A percentile compares a stretch with the other conserved stretches of the same genome.
Conservation (phyloP, 2,329 filamentous ascomycete genomes). For the Cercospora sesami region DNA sequence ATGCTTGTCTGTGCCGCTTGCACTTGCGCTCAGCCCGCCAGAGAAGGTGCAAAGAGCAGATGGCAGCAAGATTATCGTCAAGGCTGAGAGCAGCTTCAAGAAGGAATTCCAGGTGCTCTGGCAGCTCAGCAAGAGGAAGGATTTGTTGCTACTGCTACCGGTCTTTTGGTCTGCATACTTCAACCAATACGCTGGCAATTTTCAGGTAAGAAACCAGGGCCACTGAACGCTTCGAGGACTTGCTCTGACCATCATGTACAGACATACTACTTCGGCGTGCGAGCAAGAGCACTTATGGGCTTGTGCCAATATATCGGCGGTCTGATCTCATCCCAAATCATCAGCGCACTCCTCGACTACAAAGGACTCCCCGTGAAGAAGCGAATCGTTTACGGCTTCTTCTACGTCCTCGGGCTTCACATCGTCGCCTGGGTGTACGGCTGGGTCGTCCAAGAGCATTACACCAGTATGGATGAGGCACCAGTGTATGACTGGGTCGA, state of each 20-base stretch:
- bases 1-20: constrained; percentile 41
- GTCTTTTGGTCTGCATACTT: constrained; percentile 50
- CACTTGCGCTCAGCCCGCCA: constrained; percentile 43
- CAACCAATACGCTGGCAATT: constrained; percentile 51
- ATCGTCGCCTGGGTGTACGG: constrained; percentile 52
- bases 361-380: constrained; percentile 45
- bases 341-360: constrained; percentile 50
- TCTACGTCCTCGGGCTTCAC: constrained; percentile 46
- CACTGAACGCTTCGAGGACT: neutral
- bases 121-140: constrained; percentile 32
- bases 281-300: constrained; percentile 51
- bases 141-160: constrained; percentile 44
- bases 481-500: constrained; percentile 50
- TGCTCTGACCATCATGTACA: neutral
- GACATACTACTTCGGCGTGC: constrained; percentile 49
- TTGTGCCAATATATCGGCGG: constrained; percentile 48
- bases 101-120: constrained; percentile 44
- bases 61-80: constrained; percentile 43
- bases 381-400: constrained; percentile 45
- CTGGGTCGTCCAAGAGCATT: constrained; percentile 51
- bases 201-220: constrained; percentile 40
- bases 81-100: constrained; percentile 43
- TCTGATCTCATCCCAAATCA: constrained; percentile 49
- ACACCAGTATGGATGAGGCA: constrained; percentile 43
- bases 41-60: constrained; percentile 48